phyloP scores from a whole-genome alignment of 83 land plant species.

The Thuja plicata region DNA sequence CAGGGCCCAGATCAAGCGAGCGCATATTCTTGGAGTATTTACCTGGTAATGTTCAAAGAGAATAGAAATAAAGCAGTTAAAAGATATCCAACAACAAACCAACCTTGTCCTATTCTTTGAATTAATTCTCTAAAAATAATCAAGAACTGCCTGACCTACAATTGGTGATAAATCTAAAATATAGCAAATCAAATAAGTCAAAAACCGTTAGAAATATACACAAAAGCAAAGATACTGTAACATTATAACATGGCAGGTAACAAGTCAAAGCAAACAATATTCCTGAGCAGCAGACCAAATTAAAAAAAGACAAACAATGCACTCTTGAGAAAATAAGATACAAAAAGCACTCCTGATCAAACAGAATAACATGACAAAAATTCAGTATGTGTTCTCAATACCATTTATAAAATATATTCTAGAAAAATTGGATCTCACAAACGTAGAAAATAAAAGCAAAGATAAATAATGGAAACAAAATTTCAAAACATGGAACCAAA shows the following conservation, averaged over 20 bases:
- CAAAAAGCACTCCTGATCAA: not conserved
- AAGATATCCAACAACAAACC: not conserved
- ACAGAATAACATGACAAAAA: not conserved
- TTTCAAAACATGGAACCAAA: not conserved
- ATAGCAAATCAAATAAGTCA: not conserved
- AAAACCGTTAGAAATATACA: not conserved
- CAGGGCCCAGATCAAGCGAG: slow-evolving; percentile 90
- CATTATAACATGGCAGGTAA: not conserved
- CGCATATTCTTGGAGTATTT: slow-evolving; percentile 82
- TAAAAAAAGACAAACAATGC: not conserved
- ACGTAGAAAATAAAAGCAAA: not conserved
- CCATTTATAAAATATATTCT: not conserved
- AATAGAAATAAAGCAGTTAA: not conserved
- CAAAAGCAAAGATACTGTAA: not conserved
- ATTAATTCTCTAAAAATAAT: not conserved
- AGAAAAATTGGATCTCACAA: not conserved
- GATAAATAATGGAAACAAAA: not conserved
- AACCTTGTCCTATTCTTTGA: not conserved
- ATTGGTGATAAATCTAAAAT: not conserved
- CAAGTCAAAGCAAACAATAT: not conserved
- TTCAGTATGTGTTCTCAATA: not conserved
- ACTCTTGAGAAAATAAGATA: not conserved
- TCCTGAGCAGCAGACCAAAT: not conserved
- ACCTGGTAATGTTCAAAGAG: slow-evolving; percentile 49
- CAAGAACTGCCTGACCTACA: not conserved